phyloP scores from a whole-genome alignment of 1,284 basidiomycete genomes.

The Hymenochaete sp. region DNA sequence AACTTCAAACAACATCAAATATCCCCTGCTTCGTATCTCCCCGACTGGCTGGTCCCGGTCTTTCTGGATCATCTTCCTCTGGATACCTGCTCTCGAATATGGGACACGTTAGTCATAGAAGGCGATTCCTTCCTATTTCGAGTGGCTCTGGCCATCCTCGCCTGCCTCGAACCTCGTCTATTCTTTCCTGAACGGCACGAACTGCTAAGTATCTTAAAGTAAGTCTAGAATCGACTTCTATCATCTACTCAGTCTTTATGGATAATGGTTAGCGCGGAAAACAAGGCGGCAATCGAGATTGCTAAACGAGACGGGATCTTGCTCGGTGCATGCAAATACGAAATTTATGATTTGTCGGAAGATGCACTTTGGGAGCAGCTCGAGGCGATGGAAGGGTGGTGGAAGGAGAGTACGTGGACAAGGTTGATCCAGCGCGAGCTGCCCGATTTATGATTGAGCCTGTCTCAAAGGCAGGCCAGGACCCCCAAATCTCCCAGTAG shows the following conservation, averaged over 20 bases:
- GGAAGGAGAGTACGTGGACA: conserved; percentile 87
- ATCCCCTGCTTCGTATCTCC: conserved; percentile 69
- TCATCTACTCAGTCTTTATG: conserved; percentile 2
- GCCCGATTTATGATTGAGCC: conserved; percentile 73
- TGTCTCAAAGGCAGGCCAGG: too few species aligned
- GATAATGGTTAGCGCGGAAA: conserved; percentile 53
- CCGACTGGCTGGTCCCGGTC: conserved; percentile 73
- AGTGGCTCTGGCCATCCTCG: conserved; percentile 74
- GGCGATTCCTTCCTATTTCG: conserved; percentile 86
- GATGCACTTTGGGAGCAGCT: conserved; percentile 75
- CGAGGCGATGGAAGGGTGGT: conserved; percentile 80
- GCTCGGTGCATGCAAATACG: conserved; percentile 71
- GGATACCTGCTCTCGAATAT: conserved; percentile 78
- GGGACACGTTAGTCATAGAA: conserved; percentile 83
- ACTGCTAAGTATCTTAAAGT: conserved; percentile 64
- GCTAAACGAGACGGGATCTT: conserved; percentile 55
- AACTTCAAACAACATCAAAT: conserved; percentile 92
- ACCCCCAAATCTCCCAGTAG: too few species aligned
- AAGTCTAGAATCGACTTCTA: conserved; percentile 21
- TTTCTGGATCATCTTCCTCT: conserved; percentile 86
- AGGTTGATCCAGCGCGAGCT: conserved; percentile 79
- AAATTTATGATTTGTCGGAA: conserved; percentile 82
- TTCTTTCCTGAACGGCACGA: conserved; percentile 79
- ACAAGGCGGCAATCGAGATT: conserved; percentile 76
- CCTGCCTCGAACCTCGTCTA: conserved; percentile 76